Evolutionary conservation across 176 grass and related monocot genomes (phyloP).

Genomic region (Aegilops sharonensis): DNA sequence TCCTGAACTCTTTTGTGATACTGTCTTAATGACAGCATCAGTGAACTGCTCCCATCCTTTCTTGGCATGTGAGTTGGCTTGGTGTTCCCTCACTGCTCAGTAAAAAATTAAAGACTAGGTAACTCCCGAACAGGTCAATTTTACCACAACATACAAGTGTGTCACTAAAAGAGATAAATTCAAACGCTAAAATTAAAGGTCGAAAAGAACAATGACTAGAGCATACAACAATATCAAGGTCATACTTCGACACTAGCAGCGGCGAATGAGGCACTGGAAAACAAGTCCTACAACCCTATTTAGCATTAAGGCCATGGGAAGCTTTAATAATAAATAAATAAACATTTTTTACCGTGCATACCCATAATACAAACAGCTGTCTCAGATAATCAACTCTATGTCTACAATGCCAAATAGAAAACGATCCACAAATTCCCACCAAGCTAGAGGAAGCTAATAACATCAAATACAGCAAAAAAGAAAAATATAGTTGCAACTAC

Average conservation of each 20-base stretch:
- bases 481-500: neutral
- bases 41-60: conserved; percentile 98
- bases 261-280: neutral
- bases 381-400: neutral
- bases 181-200: neutral
- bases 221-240: neutral
- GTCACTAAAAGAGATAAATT: neutral
- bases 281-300: neutral
- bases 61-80: conserved; percentile 94
- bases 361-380: neutral
- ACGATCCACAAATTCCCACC: neutral
- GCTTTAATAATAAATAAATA: neutral
- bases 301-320: neutral
- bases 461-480: neutral
- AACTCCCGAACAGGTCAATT: neutral
- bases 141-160: neutral
- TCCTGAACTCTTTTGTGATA: conserved; percentile 87
- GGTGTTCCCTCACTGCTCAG: conserved; percentile 69
- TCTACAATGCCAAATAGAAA: neutral
- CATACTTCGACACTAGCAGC: neutral
- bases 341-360: neutral
- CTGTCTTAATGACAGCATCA: conserved; percentile 83
- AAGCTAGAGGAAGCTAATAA: neutral
- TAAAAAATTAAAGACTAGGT: conserved; percentile 4
- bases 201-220: neutral